Percentiles rank a stretch among this genome's conserved stretches.
phyloP scores from a whole-genome alignment of 208 protist species.

The Acanthamoeba quina region DNA sequence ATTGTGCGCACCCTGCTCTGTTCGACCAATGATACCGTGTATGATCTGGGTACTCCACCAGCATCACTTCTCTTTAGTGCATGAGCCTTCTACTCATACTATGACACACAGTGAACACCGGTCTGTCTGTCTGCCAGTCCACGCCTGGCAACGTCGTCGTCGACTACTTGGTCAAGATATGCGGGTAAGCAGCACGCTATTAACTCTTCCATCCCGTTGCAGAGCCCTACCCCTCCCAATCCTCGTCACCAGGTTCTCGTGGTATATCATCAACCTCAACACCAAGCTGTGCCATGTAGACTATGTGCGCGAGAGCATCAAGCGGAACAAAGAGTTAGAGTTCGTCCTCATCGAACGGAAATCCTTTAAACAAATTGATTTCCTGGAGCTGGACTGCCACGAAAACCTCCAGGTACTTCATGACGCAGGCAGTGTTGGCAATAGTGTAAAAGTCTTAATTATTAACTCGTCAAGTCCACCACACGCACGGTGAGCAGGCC shows the following conservation, averaged over 20 bases:
- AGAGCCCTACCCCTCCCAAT: too few relatives aligned
- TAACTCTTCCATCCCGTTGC: rapidly evolving
- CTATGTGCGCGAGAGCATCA: slow-evolving; percentile 8
- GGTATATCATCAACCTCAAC: neutral
- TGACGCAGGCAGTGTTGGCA: too few relatives aligned
- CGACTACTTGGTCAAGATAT: slow-evolving; percentile 19
- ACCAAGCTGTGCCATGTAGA: neutral
- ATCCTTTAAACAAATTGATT: neutral
- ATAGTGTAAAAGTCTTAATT: neutral
- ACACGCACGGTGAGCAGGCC: neutral
- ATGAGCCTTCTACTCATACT: neutral
- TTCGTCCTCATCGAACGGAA: neutral
- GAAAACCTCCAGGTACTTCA: neutral
- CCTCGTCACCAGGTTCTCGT: neutral
- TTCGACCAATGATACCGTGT: neutral
- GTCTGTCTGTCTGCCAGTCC: neutral
- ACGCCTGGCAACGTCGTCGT: neutral
- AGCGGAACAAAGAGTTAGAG: neutral
- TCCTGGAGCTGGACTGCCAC: neutral
- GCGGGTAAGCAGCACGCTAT: neutral
- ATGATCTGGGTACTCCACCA: neutral
- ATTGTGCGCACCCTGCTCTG: neutral
- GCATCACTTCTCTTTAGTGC: too few relatives aligned
- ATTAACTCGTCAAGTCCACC: neutral
- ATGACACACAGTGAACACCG: neutral